Percentiles rank a stretch among this genome's conserved stretches.
Conservation (phyloP, 2,329 filamentous ascomycete genomes). For the Talaromyces verruculosus region DNA sequence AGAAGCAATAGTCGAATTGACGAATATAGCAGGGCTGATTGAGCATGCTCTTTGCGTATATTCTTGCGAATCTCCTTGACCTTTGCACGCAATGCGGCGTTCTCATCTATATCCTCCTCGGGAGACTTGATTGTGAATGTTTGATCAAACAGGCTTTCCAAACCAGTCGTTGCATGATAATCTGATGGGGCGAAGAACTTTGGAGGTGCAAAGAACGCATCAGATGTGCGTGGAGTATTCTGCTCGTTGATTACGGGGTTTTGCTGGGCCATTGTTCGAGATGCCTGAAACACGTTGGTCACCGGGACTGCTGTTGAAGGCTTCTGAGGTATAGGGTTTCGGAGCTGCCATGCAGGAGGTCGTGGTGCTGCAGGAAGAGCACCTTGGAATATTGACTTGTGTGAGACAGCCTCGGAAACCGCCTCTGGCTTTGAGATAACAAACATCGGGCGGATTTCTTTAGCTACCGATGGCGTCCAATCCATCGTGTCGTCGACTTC, state of each 20-base stretch:
- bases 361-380: constrained; percentile 42
- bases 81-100: constrained; percentile 22
- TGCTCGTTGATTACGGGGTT: neutral
- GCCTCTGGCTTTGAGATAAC: constrained; percentile 5
- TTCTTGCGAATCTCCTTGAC: neutral
- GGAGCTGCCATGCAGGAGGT: constrained; percentile 43
- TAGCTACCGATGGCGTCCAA: constrained; percentile 49
- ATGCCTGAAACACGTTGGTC: constrained; percentile 40
- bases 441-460: constrained; percentile 35
- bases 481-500: constrained; percentile 49
- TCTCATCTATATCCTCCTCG: constrained; percentile 29
- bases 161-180: constrained; percentile 44
- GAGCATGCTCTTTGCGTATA: neutral
- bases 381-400: constrained; percentile 46
- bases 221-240: constrained; percentile 21
- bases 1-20: constrained; percentile 11
- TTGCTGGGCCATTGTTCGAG: constrained; percentile 29
- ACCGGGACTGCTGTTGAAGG: constrained; percentile 38
- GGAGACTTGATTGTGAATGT: constrained; percentile 43
- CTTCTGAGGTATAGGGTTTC: constrained; percentile 35
- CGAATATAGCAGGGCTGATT: neutral
- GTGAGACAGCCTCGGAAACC: constrained; percentile 23
- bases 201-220: constrained; percentile 44
- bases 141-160: constrained; percentile 49
- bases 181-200: constrained; percentile 48